Conservation (phyloP, 257 asterid species). For the Ocimum tenuiflorum region DNA sequence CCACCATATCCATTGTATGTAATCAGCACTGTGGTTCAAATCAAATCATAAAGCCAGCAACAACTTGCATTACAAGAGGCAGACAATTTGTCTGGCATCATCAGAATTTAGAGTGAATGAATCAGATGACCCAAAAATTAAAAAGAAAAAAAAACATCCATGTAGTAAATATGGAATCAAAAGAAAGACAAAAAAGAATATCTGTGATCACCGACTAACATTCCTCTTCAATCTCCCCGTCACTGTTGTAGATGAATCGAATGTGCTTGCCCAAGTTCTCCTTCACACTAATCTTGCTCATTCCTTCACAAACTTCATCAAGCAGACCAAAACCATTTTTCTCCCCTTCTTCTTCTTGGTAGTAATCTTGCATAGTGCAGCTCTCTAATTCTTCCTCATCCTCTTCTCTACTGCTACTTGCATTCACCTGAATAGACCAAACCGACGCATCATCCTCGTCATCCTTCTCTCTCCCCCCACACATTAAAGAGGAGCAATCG, state of each 20-base stretch:
- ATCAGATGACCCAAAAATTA: not conserved
- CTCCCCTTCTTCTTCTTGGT: constrained; percentile 11
- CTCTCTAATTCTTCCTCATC: constrained; percentile 34
- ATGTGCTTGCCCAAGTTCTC: constrained; percentile 62
- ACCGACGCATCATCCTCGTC: constrained; percentile 59
- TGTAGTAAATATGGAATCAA: constrained; percentile 8
- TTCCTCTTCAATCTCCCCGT: constrained; percentile 55
- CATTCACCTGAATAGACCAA: constrained; percentile 79
- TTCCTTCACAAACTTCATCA: constrained; percentile 72
- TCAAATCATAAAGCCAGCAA: too few relatives aligned
- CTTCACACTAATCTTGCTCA: constrained; percentile 52
- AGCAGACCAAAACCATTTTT: constrained; percentile 14
- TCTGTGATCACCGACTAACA: not conserved
- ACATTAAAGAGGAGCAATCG: constrained; percentile 46
- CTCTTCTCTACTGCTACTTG: constrained; percentile 42
- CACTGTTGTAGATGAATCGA: constrained; percentile 60
- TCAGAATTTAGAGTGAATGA: not conserved
- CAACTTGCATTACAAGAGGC: not conserved
- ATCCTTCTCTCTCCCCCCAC: too few relatives aligned
- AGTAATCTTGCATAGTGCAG: constrained; percentile 9
- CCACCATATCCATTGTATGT: too few relatives aligned
- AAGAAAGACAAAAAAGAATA: constrained; percentile 4
- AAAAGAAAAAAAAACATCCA: not conserved
- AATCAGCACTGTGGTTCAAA: too few relatives aligned
- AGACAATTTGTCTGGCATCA: not conserved